Base-by-base conservation (phyloP, 768 basidiomycete species). In the Leccinum truebloodii region DNA sequence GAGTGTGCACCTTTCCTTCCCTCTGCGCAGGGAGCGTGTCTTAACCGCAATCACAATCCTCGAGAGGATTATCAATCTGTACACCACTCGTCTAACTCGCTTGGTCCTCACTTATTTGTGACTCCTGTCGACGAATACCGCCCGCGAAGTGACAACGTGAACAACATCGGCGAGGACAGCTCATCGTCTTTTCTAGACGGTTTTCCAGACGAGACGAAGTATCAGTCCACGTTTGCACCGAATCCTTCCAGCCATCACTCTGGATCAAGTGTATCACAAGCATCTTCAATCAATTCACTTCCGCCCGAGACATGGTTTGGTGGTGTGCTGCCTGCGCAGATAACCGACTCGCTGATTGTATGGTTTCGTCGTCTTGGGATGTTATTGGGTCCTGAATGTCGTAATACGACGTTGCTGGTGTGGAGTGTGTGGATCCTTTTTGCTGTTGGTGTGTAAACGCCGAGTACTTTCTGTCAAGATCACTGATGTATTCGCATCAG, bases 371-470 rank as follows among this genome's bases (percentile, higher is more conserved):
- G 89, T 9, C 76, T 95, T 24, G 75, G 76, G 65, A 83, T 87
- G 80, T 86, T 95, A 26, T 77, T 95, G 20, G 74, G 82, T 30
- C 88, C 89, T 0, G 85, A 91, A 68, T 94, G 92, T 92, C 67
- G 84, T 51, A 76, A 79, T 63, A 92, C 88, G 55, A 94, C 93
- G 22, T 14, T 93, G 61, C 75, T 94, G 39, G 85, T 95, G 24
- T 96, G 94, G 92, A 77, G 74, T 0, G 75, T 80, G 10, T 96
- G 94, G 94, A 83, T 80, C 58, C 74, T 81, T 1, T 89, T 93
- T 84, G 81, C 89, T 0, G 79, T 94, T n/a, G 94, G 92, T 89
- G 63, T 55, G 86, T 68, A 13, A 22, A 69, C 8, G 55, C n/a
- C 10, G 37, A 26, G 1, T 6, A 6, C 7, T 8, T 6, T 8